These are phyloP conservation scores for Penicillium ochrochloron DNA, from an alignment of 495 filamentous ascomycete species.

Conservation along the genomic window DNA sequence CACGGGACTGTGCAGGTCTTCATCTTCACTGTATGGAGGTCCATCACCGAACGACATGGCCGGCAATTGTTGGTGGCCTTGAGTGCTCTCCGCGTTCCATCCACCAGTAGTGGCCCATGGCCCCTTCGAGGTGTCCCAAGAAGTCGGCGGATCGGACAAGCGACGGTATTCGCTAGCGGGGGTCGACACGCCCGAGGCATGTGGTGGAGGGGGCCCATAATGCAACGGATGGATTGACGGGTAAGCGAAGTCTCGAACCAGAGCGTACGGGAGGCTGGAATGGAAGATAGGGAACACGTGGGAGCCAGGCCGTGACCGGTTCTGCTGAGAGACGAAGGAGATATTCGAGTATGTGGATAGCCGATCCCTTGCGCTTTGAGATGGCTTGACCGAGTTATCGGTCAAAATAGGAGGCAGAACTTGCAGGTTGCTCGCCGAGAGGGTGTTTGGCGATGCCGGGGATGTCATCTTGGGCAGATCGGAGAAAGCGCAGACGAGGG, in stretches of 20 bases:
- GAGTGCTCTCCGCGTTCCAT: slow-evolving; percentile 50
- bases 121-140: slow-evolving; percentile 57
- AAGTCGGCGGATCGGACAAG: slow-evolving; percentile 77
- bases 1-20: slow-evolving; percentile 91
- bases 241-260: slow-evolving; percentile 97
- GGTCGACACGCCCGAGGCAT: slow-evolving; percentile 80
- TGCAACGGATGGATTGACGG: slow-evolving; percentile 80
- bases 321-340: slow-evolving; percentile 58
- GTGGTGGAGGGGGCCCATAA: slow-evolving; percentile 83
- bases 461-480: slow-evolving; percentile 58
- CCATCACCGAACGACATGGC: slow-evolving; percentile 88
- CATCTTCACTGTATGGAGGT: slow-evolving; percentile 96
- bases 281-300: slow-evolving; percentile 82
- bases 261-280: slow-evolving; percentile 84
- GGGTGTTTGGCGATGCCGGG: slow-evolving; percentile 51
- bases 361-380: slow-evolving; percentile 74
- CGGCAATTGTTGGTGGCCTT: slow-evolving; percentile 68
- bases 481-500: slow-evolving; percentile 14
- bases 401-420: slow-evolving; percentile 49
- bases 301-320: slow-evolving; percentile 72
- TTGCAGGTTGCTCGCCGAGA: slow-evolving; percentile 42
- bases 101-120: slow-evolving; percentile 58
- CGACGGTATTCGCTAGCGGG: slow-evolving; percentile 81
- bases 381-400: slow-evolving; percentile 49
- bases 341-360: slow-evolving; percentile 69